Base-by-base conservation (phyloP, 176 grass and related monocot species). In the Phoenix dactylifera region DNA sequence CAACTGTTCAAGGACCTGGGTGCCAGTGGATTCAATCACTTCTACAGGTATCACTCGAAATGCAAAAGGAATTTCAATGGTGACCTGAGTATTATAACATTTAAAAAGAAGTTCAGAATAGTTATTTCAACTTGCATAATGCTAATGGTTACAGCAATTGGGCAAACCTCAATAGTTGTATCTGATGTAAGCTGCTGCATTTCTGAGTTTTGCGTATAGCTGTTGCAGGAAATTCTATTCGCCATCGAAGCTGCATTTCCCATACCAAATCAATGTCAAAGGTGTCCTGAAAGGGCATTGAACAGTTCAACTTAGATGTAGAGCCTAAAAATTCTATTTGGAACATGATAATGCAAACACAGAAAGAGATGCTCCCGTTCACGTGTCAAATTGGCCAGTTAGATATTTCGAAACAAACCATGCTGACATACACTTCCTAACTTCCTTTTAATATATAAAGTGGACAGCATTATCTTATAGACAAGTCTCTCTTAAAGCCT, bases 221-320 rank as follows among this genome's bases (percentile, higher is more conserved):
- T 71, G 17, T 57, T 80, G 87, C 84, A 98, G 73, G 83, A 98
- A 65, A 98, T 74, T 66, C 56, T 86, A 83, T 98, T 92, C 79
- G 73, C 93, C 93, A 97, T 97, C 64, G 87, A 88, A 97, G 93
- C 93, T 97, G 87, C 92, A 97, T 85, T 44, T 82, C 84, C 84
- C 81, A 97, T 52, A 88, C 39, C 55, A 97, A 97, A 97, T 80
- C 67, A 90, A 77, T 76, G 73, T 97, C 83, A 97, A 97, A 84
- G 75, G 64, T 85, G 58, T 98, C 70, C 87, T 88, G 84, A 80
- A 74, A 88, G 50, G 24, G 57, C 63, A 85, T 85, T 90, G 44
- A 70, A 72, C 79, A 73, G 25, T 73, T 76, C 60, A 71, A 71
- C 59, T 77, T 68, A 82, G 72, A 66, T 54, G 59, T 55, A 22